These are phyloP conservation scores for Botryosphaeria dothidea DNA, from an alignment of 2,329 filamentous ascomycete genomes.

Conservation along the genomic window DNA sequence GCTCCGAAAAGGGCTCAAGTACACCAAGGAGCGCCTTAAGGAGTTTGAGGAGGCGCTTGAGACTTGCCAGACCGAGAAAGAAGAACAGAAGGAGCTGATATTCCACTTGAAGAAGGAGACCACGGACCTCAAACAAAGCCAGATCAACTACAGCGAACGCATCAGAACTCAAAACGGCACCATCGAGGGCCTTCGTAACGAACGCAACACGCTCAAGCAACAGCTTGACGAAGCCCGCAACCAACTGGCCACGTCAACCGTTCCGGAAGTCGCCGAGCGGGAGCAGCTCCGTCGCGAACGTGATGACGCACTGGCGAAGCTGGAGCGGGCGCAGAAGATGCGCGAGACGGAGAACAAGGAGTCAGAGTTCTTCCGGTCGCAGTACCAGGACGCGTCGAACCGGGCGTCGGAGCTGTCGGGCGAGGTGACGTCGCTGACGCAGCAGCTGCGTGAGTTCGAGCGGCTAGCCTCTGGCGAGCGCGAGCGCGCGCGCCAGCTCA, in stretches of 20 bases:
- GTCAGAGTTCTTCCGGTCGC: slow-evolving; percentile 57
- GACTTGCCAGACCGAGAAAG: slow-evolving; percentile 13
- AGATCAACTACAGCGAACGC: not conserved
- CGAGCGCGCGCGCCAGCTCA: not conserved
- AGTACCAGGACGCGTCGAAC: slow-evolving; percentile 48
- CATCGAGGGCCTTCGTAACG: slow-evolving; percentile 27
- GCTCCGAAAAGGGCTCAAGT: slow-evolving; percentile 25
- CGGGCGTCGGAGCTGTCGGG: not conserved
- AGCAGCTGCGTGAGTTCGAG: slow-evolving; percentile 19
- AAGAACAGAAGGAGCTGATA: not conserved
- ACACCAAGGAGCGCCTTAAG: slow-evolving; percentile 26
- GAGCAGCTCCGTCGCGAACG: slow-evolving; percentile 24
- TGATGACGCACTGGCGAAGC: slow-evolving; percentile 26
- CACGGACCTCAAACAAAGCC: not conserved
- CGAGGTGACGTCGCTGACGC: not conserved
- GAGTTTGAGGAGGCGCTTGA: slow-evolving; percentile 31
- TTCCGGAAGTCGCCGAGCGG: slow-evolving; percentile 8
- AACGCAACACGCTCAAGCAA: not conserved
- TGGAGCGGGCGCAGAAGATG: slow-evolving; percentile 33
- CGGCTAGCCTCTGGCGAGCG: slow-evolving; percentile 2
- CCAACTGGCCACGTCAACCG: not conserved
- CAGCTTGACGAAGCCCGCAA: slow-evolving; percentile 4
- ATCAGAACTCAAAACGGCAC: slow-evolving; percentile 32
- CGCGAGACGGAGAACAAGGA: slow-evolving; percentile 46
- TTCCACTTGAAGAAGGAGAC: not conserved